Evolutionary conservation across 2,329 filamentous ascomycete species (phyloP).

Genomic region (Sphaerulina populicola): DNA sequence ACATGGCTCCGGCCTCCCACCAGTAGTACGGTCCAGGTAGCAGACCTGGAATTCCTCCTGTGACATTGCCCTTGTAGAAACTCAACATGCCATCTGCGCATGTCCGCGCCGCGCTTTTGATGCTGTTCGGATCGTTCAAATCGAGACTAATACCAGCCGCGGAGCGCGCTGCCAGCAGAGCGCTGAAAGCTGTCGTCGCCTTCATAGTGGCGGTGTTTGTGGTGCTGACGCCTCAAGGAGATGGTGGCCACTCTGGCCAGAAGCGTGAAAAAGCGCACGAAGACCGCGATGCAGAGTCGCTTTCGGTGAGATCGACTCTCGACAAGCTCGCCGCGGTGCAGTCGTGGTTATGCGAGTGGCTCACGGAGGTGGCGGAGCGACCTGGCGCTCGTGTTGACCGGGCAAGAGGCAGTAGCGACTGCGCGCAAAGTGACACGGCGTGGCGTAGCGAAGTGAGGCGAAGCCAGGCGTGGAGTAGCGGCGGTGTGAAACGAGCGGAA

Average conservation of each 20-base stretch:
- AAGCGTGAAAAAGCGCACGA: not conserved
- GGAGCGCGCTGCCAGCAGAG: constrained; percentile 20
- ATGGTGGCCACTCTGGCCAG: not conserved
- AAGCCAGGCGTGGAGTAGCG: too few relatives aligned
- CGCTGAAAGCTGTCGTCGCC: constrained; percentile 14
- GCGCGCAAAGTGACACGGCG: not conserved
- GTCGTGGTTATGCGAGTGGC: constrained; percentile 3
- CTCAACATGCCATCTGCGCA: constrained; percentile 44
- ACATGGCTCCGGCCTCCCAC: constrained; percentile 60
- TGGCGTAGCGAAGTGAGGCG: not conserved
- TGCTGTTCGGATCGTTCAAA: constrained; percentile 31
- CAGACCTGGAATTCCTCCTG: constrained; percentile 45
- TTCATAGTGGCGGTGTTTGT: constrained; percentile 12
- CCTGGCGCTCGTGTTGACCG: not conserved
- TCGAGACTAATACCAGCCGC: constrained; percentile 22
- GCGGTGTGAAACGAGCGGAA: not conserved
- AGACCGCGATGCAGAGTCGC: not conserved
- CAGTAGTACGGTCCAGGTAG: constrained; percentile 62
- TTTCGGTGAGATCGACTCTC: not conserved
- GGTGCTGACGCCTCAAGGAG: not conserved
- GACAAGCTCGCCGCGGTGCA: not conserved
- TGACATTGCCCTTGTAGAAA: constrained; percentile 47
- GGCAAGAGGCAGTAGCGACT: not conserved
- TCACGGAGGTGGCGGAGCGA: constrained; percentile 10
- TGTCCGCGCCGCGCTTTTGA: constrained; percentile 38